phyloP scores from a whole-genome alignment of 257 asterid species.

The Forsythia suspensa region DNA sequence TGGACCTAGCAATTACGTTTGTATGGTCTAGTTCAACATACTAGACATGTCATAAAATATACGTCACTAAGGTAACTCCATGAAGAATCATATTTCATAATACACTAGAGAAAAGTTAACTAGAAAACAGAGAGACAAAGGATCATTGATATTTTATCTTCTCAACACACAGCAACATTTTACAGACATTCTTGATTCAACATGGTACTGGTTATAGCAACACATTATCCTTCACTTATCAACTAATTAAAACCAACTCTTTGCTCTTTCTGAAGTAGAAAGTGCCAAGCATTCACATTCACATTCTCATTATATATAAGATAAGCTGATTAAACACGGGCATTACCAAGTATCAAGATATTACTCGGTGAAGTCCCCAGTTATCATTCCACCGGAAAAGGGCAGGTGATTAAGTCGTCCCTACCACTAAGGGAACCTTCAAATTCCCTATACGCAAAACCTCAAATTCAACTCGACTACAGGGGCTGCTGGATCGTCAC shows the following conservation, averaged over 20 bases:
- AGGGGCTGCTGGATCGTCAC: slow-evolving; percentile 83
- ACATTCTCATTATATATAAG: slow-evolving; percentile 23
- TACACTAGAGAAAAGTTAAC: too few species aligned
- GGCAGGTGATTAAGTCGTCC: not conserved
- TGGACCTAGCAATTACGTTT: too few species aligned
- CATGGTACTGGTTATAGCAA: not conserved
- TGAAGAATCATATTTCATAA: too few species aligned
- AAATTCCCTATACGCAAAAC: too few species aligned
- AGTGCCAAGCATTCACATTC: not conserved
- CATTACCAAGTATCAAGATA: not conserved
- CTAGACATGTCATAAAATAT: too few species aligned
- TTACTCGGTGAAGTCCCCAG: not conserved
- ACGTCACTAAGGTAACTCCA: too few species aligned
- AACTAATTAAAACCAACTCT: not conserved
- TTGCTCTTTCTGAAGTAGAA: slow-evolving; percentile 18
- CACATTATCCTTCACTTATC: not conserved
- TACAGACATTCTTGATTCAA: slow-evolving; percentile 28
- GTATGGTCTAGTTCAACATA: too few species aligned
- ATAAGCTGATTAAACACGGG: not conserved
- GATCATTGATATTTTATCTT: not conserved
- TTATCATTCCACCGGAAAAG: not conserved
- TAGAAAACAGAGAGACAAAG: not conserved
- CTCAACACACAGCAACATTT: not conserved
- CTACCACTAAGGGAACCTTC: too few species aligned
- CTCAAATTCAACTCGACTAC: slow-evolving; percentile 1